Evolutionary conservation across 441 rosid genomes (phyloP).

Genomic region (Pelargonium fulgidum): DNA sequence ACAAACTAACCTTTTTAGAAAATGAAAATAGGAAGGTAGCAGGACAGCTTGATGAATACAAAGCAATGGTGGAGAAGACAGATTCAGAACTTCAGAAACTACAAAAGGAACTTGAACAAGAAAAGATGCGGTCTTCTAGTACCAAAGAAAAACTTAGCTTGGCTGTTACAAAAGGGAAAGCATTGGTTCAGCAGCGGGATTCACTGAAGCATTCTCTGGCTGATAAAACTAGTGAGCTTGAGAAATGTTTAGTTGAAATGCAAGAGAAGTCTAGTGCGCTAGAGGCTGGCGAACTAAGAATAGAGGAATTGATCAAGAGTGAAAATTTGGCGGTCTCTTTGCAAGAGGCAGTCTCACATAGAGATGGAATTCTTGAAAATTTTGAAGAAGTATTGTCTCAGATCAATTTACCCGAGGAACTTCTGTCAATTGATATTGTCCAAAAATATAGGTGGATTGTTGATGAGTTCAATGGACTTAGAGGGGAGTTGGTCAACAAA

Average conservation of each 20-base stretch:
- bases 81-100: conserved; percentile 42
- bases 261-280: conserved; percentile 52
- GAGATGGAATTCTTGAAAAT: conserved; percentile 43
- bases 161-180: conserved; percentile 95
- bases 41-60: conserved; percentile 56
- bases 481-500: conserved; percentile 4
- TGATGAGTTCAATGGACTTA: conserved; percentile 7
- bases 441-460: conserved; percentile 24
- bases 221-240: conserved; percentile 63
- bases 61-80: conserved; percentile 31
- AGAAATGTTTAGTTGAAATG: conserved; percentile 55
- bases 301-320: conserved; percentile 51
- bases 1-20: conserved; percentile 44
- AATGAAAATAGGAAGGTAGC: conserved; percentile 47
- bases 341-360: conserved; percentile 52
- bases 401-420: conserved; percentile 47
- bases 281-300: conserved; percentile 48
- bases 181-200: conserved; percentile 86
- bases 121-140: conserved; percentile 64
- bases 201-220: conserved; percentile 69
- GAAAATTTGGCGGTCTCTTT: conserved; percentile 47
- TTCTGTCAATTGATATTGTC: conserved; percentile 42
- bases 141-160: conserved; percentile 88
- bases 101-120: conserved; percentile 64
- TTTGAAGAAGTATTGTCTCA: conserved; percentile 46